phyloP scores from a whole-genome alignment of 805 yeast species.

The Schwanniomyces occidentalis region DNA sequence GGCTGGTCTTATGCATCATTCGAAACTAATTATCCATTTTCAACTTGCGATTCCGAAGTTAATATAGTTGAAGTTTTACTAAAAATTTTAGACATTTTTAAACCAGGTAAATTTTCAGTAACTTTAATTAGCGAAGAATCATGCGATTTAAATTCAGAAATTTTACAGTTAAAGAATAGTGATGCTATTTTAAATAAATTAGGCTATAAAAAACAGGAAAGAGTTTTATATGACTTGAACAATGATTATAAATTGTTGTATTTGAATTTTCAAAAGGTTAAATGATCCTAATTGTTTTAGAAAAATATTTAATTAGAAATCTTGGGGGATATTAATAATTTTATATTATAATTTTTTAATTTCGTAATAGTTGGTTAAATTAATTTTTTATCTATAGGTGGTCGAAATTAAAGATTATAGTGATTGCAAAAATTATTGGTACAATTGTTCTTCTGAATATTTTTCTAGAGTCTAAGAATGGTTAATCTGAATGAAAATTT shows the following conservation, averaged over 20 bases:
- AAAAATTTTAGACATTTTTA: slow-evolving; percentile 62
- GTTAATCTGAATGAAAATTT: too few relatives aligned
- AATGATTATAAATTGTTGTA: slow-evolving; percentile 70
- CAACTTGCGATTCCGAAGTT: slow-evolving; percentile 30
- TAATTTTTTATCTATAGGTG: slow-evolving; percentile 6
- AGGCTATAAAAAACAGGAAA: slow-evolving; percentile 62
- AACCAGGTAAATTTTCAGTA: slow-evolving; percentile 72
- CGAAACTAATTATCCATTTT: slow-evolving; percentile 77
- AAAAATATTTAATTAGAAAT: slow-evolving; percentile 3
- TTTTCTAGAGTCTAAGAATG: too few relatives aligned
- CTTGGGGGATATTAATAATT: slow-evolving; percentile 22
- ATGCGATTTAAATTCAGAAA: slow-evolving; percentile 11
- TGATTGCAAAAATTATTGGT: slow-evolving; percentile 1
- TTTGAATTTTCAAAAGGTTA: slow-evolving; percentile 46
- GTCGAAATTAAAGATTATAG: slow-evolving; percentile 1
- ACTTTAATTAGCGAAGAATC: slow-evolving; percentile 37
- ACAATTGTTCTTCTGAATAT: slow-evolving; percentile 4
- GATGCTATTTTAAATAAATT: slow-evolving; percentile 30
- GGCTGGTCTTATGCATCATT: slow-evolving; percentile 97
- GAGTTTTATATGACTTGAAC: slow-evolving; percentile 70
- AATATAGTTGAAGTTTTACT: slow-evolving; percentile 56
- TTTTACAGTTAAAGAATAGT: slow-evolving; percentile 15
- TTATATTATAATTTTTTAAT: slow-evolving; percentile 1
- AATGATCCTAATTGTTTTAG: neutral
- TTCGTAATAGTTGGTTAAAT: slow-evolving; percentile 5